Conservation (phyloP, 768 basidiomycete species). For the Termitomyces sp. region DNA sequence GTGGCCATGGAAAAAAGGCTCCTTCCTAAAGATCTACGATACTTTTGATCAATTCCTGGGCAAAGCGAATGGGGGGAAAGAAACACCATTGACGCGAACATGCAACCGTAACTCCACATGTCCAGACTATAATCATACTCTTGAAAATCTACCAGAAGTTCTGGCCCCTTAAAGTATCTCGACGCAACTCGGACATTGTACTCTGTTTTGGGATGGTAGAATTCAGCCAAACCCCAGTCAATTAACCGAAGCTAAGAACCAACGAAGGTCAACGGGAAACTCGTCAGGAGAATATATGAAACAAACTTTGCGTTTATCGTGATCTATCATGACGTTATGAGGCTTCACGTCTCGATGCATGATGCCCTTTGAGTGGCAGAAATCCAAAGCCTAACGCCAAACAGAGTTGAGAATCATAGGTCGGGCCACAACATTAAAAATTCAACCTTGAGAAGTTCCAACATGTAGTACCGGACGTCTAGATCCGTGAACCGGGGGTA, state of each 20-base stretch:
- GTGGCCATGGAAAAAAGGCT: constrained; percentile 99
- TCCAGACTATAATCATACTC: constrained; percentile 98
- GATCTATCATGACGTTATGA: constrained; percentile 99
- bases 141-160: constrained; percentile 95
- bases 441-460: constrained; percentile 86
- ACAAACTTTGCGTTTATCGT: constrained; percentile 87
- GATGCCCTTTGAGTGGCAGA: constrained; percentile 97
- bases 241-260: constrained; percentile 81
- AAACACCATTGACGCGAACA: constrained; percentile 96
- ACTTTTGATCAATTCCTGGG: constrained; percentile 5
- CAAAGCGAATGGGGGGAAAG: constrained; percentile 6
- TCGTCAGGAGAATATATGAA: background rate
- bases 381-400: constrained; percentile 77
- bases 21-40: constrained; percentile 92
- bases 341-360: constrained; percentile 99
- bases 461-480: constrained; percentile 96
- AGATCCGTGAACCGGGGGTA: constrained; percentile 95
- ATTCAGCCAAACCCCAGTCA: constrained; percentile 98
- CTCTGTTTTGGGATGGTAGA: constrained; percentile 96
- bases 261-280: constrained; percentile 7
- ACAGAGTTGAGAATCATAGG: constrained; percentile 7
- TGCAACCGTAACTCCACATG: constrained; percentile 99
- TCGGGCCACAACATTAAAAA: background rate
- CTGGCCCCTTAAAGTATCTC: constrained; percentile 97
- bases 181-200: constrained; percentile 98